phyloP scores from a whole-genome alignment of 2,329 filamentous ascomycete genomes.

The Ophiostoma perfectum region DNA sequence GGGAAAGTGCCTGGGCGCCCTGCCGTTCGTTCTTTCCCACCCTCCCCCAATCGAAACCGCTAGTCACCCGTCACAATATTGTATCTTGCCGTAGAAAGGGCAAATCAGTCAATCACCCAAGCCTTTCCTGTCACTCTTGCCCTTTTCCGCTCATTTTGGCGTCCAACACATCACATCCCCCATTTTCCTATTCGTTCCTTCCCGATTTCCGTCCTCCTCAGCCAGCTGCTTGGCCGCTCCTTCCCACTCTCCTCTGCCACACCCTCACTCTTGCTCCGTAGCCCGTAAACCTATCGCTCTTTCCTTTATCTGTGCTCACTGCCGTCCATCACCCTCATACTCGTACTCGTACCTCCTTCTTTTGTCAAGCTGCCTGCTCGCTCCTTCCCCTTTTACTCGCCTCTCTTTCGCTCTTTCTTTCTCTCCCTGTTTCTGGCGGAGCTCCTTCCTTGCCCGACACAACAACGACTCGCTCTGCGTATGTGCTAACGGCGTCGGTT shows the following conservation, averaged over 20 bases:
- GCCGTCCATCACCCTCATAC: neutral
- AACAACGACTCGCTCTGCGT: conserved; percentile 3
- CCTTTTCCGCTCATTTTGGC: neutral
- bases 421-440: neutral
- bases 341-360: neutral
- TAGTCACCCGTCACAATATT: neutral
- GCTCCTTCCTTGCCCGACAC: neutral
- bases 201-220: conserved; percentile 3
- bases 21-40: conserved; percentile 4
- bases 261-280: neutral
- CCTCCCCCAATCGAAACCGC: neutral
- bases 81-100: neutral
- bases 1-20: neutral
- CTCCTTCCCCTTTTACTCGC: neutral
- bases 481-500: neutral
- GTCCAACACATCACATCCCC: conserved; percentile 8
- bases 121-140: no score
- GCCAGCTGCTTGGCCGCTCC: conserved; percentile 3
- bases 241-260: neutral
- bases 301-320: neutral
- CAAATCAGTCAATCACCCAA: neutral
- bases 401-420: neutral
- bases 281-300: neutral
- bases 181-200: conserved; percentile 15
- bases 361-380: neutral